These are phyloP conservation scores for Aspergillus intermedius DNA, from an alignment of 2,329 filamentous ascomycete genomes.

Conservation along the genomic window DNA sequence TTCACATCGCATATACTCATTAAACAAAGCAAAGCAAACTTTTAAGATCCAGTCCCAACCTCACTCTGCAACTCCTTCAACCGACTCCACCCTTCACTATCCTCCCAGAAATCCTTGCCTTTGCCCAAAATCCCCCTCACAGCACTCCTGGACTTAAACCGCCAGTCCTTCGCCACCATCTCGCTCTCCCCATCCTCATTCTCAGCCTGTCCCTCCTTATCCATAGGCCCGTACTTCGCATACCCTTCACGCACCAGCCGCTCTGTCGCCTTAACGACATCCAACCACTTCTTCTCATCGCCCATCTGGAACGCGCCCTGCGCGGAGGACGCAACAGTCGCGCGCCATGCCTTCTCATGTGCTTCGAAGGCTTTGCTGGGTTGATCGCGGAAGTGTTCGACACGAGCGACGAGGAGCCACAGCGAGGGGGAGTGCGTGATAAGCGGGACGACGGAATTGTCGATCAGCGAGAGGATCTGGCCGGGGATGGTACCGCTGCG, in stretches of 20 bases:
- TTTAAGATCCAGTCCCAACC: slow-evolving; percentile 15
- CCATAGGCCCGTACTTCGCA: slow-evolving; percentile 65
- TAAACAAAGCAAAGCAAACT: not conserved
- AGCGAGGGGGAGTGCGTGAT: slow-evolving; percentile 73
- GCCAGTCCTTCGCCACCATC: slow-evolving; percentile 73
- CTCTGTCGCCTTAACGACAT: slow-evolving; percentile 70
- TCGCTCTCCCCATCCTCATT: slow-evolving; percentile 44
- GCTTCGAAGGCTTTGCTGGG: slow-evolving; percentile 69
- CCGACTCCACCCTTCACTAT: slow-evolving; percentile 41
- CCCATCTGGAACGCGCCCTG: slow-evolving; percentile 46
- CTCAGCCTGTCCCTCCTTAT: slow-evolving; percentile 49
- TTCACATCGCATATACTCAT: not conserved
- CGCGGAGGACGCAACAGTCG: slow-evolving; percentile 46
- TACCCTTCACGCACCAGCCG: slow-evolving; percentile 70
- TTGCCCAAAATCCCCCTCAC: slow-evolving; percentile 76
- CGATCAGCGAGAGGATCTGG: slow-evolving; percentile 62
- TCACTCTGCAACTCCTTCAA: slow-evolving; percentile 35
- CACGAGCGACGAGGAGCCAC: slow-evolving; percentile 66
- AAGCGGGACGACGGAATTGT: slow-evolving; percentile 68
- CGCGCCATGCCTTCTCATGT: slow-evolving; percentile 84
- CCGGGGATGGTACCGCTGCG: slow-evolving; percentile 48
- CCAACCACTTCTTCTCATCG: slow-evolving; percentile 60
- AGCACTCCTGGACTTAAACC: slow-evolving; percentile 78
- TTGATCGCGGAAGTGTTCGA: slow-evolving; percentile 67
- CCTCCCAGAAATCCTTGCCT: slow-evolving; percentile 78